Conservation (phyloP, 495 filamentous ascomycete species). For the Aspergillus mulundensis region DNA sequence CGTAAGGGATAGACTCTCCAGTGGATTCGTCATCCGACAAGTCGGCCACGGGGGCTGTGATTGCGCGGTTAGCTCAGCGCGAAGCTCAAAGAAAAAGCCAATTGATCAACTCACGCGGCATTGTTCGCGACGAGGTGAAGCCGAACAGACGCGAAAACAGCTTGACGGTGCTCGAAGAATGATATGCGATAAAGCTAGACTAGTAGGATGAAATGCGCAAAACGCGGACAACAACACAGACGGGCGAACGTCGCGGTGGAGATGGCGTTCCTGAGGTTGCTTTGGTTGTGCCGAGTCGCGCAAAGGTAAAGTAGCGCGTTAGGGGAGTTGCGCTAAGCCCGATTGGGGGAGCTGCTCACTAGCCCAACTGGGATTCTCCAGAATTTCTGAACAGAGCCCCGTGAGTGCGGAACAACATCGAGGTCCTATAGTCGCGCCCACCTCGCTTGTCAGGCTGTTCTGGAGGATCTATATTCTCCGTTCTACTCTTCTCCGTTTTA, state of each 20-base stretch:
- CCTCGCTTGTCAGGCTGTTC: slow-evolving; percentile 11
- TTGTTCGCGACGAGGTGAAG: slow-evolving; percentile 22
- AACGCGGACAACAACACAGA: not conserved
- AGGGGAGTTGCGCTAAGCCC: slow-evolving; percentile 29
- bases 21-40: slow-evolving; percentile 45
- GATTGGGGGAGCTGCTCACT: slow-evolving; percentile 34
- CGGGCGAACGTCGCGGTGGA: not conserved
- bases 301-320: slow-evolving; percentile 16
- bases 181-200: not conserved
- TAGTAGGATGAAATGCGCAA: not conserved
- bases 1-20: slow-evolving; percentile 38
- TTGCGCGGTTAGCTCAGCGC: slow-evolving; percentile 12
- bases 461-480: slow-evolving; percentile 6
- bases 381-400: slow-evolving; percentile 30
- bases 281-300: slow-evolving; percentile 14
- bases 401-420: slow-evolving; percentile 15
- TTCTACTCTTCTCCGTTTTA: not conserved
- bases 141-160: slow-evolving; percentile 32
- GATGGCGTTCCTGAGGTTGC: slow-evolving; percentile 3
- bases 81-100: slow-evolving; percentile 11
- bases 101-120: slow-evolving; percentile 37
- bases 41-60: slow-evolving; percentile 36
- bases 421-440: slow-evolving; percentile 7
- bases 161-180: slow-evolving; percentile 23
- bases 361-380: slow-evolving; percentile 25